phyloP scores from a whole-genome alignment of 2,329 filamentous ascomycete species.

The Polytolypa hystricis region DNA sequence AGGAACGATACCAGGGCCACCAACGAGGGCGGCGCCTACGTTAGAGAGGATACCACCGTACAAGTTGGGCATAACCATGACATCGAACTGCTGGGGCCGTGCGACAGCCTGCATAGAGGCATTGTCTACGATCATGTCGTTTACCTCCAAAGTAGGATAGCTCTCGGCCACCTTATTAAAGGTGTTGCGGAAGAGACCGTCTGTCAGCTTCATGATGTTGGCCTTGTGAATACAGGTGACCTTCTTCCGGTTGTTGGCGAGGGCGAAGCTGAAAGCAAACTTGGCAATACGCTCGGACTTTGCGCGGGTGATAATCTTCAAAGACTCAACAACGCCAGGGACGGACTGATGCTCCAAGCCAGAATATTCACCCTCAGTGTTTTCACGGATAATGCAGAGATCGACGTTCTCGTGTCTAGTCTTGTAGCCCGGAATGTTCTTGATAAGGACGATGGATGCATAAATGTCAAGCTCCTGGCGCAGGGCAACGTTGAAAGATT shows the following conservation, averaged over 20 bases:
- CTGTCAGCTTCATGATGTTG: conserved; percentile 99
- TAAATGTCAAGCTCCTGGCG: conserved; percentile 99
- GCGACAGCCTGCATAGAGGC: conserved; percentile 99
- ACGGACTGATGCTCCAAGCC: conserved; percentile 98
- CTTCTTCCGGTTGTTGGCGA: conserved; percentile 98
- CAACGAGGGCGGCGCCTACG: conserved; percentile 93
- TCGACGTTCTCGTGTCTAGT: conserved; percentile 96
- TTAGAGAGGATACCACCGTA: conserved; percentile 99
- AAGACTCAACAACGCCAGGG: conserved; percentile 88
- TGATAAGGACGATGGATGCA: conserved; percentile 93
- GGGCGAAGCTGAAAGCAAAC: conserved; percentile 94
- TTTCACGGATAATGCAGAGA: conserved; percentile 98
- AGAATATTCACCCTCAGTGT: conserved; percentile 99
- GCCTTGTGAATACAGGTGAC: conserved; percentile 99
- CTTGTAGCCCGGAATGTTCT: conserved; percentile 98
- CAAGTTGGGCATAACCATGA: conserved; percentile 99
- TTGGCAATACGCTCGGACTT: conserved; percentile 99
- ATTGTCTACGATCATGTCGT: conserved; percentile 99
- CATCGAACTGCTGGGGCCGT: conserved; percentile 94
- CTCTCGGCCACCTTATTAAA: conserved; percentile 89
- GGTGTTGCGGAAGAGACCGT: conserved; percentile 96
- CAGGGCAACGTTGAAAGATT: conserved; percentile 98
- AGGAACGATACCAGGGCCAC: conserved; percentile 91
- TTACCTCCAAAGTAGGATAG: conserved; percentile 88
- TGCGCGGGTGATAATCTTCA: conserved; percentile 98